Evolutionary conservation across 805 yeast genomes (phyloP).

Genomic region (Tetrapisispora taiwanensis): DNA sequence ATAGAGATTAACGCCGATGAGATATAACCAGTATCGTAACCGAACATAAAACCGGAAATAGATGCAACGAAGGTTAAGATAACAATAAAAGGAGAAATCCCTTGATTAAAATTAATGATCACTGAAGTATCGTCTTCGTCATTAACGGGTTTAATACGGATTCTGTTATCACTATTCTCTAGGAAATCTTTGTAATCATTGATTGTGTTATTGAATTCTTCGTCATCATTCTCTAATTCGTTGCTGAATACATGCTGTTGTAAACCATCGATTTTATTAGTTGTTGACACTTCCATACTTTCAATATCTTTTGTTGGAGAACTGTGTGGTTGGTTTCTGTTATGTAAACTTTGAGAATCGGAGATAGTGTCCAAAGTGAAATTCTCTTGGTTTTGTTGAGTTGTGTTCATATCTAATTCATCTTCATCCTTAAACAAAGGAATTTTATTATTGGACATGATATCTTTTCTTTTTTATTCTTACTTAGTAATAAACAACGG

Average conservation of each 20-base stretch:
- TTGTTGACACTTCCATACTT: background rate
- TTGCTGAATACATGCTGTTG: background rate
- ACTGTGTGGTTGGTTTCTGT: background rate
- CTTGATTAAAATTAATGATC: slow-evolving; percentile 39
- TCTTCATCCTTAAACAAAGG: slow-evolving; percentile 6
- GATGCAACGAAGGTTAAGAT: slow-evolving; percentile 68
- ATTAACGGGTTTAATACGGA: slow-evolving; percentile 30
- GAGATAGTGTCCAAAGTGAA: background rate
- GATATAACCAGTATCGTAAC: slow-evolving; percentile 95
- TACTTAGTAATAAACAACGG: no score
- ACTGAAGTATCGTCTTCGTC: slow-evolving; percentile 43
- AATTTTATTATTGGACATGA: background rate
- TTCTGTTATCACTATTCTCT: slow-evolving; percentile 11
- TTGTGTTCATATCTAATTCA: background rate
- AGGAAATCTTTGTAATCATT: slow-evolving; percentile 6
- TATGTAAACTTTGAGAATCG: background rate
- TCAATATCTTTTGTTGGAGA: background rate
- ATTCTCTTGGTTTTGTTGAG: background rate
- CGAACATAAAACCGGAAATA: slow-evolving; percentile 92
- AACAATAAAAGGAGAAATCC: slow-evolving; percentile 55
- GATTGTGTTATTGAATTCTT: background rate
- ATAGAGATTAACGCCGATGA: slow-evolving; percentile 86
- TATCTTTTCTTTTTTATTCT: no score
- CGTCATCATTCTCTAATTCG: background rate
- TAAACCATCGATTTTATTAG: background rate